Evolutionary conservation across 129 eudicot genomes (phyloP), one percentile per base, ranked within the genome.

Genomic region (Flaveria linearis): DNA sequence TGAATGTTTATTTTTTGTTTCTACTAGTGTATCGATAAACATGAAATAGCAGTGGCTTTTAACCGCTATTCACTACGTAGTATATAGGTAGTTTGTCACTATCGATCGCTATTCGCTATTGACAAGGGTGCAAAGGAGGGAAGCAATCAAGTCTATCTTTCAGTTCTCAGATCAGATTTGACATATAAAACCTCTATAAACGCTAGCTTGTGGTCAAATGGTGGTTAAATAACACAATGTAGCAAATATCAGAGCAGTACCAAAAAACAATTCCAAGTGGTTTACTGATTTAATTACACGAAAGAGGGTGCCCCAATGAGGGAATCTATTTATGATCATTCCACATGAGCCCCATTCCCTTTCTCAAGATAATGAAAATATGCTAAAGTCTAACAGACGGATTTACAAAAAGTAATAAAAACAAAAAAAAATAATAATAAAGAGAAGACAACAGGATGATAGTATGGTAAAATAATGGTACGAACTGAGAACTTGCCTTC

Each of bases 401-500:
- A 47, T 20, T 53, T 16, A 53, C 53, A 51, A 51, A 36, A 60
- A 30, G 62, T 16, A 62, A 23, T n/a, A 43, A n/a, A 50, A 5
- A 43, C n/a, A 20, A 52, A 9, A 22, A 60, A 30, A 22, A 28
- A 62, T 13, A 30, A 43, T n/a, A 52, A 43, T n/a, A 76, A 5
- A 25, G 7, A 36, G 41, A 36, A 36, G 8, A 36, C 41, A 70
- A 49, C 74, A 49, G 16, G 16, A 71, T 28, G 49, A 28, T 14
- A 70, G 26, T 8, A 7, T 49, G 33, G 26, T 15, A 78, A 26
- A 46, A 69, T 16, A 56, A 78, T 41, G 61, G 61, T 25, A 28
- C 22, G 41, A 62, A 63, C 55, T 9, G 28, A 73, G 23, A 51
- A 73, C 45, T 45, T 49, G 69, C 85, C 82, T 76, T 66, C 9